Evolutionary conservation across 305 asterid species (phyloP), one percentile per base, ranked within the genome.

Genomic region (Fraxinus sp.): DNA sequence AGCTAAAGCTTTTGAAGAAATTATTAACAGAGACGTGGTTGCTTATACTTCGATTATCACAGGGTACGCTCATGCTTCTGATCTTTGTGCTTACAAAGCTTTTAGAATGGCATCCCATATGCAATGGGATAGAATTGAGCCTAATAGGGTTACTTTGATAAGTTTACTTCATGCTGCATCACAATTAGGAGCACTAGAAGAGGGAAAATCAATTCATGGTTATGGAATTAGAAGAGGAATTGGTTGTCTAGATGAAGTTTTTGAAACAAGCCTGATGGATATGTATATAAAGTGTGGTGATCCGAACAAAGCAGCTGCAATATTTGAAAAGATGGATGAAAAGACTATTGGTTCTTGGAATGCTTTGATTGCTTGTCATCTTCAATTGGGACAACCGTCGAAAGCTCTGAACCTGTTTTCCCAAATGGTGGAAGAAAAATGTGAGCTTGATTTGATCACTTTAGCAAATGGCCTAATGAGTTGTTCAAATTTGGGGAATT

Each of bases 121-220:
- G 95, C 94, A 92, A 81, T 79, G n/a, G 79, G 77, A 86, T 75
- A 87, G 85, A 11, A 78, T 88, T 28, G 93, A 89, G 80, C 95
- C 94, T 1, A 90, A 89, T 49, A 83, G 94, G 75, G 92, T 92
- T n/a, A 92, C 94, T 7, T 81, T 90, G 79, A 91, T 89, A 87
- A 90, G 93, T 81, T 87, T 92, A 81, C 85, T 92, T 28, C 90
- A 84, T 66, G 90, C 93, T 24, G 93, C 91, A 20, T 82, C 89
- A 0, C 84, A 59, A 0, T 46, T 87, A 35, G 84, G 87, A 80
- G 83, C 88, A 76, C 46, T 89, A 36, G 52, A 80, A 8, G 84
- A 81, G 84, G 95, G 94, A 49, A 89, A 83, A 77, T 80, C 89
- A 3, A 83, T 90, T 75, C 95, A 90, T 83, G 91, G 93, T 52